Percentiles rank a stretch among this genome's conserved stretches.
Evolutionary conservation across 1,284 basidiomycete genomes (phyloP).

Genomic region (Xerocomus nothofagi): DNA sequence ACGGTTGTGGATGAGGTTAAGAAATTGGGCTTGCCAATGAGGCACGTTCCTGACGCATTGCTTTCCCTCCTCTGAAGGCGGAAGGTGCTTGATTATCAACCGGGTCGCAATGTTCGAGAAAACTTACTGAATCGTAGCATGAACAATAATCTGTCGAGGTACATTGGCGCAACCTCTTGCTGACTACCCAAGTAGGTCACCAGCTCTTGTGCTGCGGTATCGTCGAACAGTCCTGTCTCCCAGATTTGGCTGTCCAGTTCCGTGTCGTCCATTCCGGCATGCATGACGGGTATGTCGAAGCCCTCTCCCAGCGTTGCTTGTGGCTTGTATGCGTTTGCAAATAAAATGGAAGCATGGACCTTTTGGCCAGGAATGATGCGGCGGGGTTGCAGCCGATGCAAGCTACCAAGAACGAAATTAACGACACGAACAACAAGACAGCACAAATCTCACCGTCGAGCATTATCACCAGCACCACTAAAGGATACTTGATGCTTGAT

Average conservation of each 20-base stretch:
- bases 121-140: constrained; percentile 13
- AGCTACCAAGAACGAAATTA: no score
- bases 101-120: no score
- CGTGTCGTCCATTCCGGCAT: not conserved
- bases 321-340: constrained; percentile 11
- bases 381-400: constrained; percentile 8
- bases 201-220: constrained; percentile 3
- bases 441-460: no score
- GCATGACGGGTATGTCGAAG: not conserved
- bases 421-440: no score
- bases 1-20: not conserved
- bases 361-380: constrained; percentile 22
- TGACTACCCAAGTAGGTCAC: not conserved
- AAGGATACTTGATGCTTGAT: no score
- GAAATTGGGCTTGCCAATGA: not conserved
- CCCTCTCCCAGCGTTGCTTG: constrained; percentile 10
- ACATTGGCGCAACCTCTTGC: not conserved
- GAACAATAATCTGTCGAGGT: constrained; percentile 13
- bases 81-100: no score
- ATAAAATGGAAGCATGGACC: constrained; percentile 18
- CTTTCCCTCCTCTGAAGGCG: not conserved
- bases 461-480: no score
- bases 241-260: not conserved
- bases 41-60: not conserved
- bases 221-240: constrained; percentile 12